phyloP scores from a whole-genome alignment of 208 protist genomes.

The Acanthamoeba culbertsoni region DNA sequence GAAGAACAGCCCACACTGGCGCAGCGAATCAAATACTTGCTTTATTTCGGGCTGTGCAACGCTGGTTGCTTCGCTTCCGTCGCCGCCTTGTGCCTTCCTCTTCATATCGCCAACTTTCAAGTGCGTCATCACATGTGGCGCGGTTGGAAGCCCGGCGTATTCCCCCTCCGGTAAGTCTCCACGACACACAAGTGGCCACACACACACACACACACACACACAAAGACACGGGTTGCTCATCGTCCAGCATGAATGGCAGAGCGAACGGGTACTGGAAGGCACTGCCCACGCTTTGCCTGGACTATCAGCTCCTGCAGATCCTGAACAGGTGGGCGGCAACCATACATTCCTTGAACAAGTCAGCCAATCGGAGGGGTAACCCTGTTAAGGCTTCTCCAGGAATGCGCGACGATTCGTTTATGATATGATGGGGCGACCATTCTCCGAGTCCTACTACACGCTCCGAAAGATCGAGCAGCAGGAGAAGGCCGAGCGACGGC shows the following conservation, averaged over 20 bases:
- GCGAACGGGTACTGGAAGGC: neutral
- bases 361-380: neutral
- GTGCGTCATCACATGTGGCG: neutral
- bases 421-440: neutral
- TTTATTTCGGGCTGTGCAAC: neutral
- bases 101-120: slow-evolving; percentile 2
- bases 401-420: neutral
- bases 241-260: neutral
- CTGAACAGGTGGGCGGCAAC: neutral
- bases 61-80: neutral
- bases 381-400: neutral
- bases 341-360: no score
- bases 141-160: neutral
- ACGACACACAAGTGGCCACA: neutral
- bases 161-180: neutral
- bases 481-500: neutral
- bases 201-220: neutral
- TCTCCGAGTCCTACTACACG: neutral
- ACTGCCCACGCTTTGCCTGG: neutral
- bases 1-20: neutral
- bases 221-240: neutral
- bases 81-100: neutral
- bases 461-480: neutral
- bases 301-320: slow-evolving; percentile 7
- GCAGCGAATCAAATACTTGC: neutral